A percentile compares a stretch with the other conserved stretches of the same genome.
These are phyloP conservation scores for Ambrosia artemisiifolia DNA, from an alignment of 129 eudicot genomes.

Conservation along the genomic window DNA sequence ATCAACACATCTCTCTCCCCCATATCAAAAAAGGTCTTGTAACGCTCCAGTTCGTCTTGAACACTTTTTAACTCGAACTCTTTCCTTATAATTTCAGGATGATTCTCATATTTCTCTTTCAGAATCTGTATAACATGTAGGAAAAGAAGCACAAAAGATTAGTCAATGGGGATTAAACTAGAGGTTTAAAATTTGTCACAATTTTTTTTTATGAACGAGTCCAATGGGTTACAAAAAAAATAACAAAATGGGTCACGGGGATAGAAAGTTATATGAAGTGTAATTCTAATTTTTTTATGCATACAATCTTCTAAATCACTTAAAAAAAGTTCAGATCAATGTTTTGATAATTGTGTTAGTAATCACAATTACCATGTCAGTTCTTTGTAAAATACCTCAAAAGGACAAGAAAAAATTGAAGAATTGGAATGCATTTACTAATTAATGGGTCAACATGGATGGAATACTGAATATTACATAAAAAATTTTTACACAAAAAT, in stretches of 20 bases:
- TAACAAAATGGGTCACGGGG: background rate
- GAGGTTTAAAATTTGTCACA: background rate
- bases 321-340: background rate
- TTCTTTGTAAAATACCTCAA: background rate
- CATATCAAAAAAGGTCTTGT: conserved; percentile 72
- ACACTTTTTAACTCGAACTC: conserved; percentile 62
- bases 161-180: background rate
- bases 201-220: background rate
- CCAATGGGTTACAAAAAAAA: background rate
- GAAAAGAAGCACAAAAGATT: conserved; percentile 13
- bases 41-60: conserved; percentile 74
- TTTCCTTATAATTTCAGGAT: conserved; percentile 72
- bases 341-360: background rate
- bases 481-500: background rate
- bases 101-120: conserved; percentile 82
- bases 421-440: background rate
- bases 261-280: background rate
- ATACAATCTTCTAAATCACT: background rate
- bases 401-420: background rate
- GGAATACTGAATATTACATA: background rate
- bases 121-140: conserved; percentile 48
- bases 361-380: background rate
- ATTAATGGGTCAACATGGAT: background rate
- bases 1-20: conserved; percentile 93
- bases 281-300: background rate